Evolutionary conservation across 192 early-diverging fungal species (phyloP), one percentile per base, ranked within the genome.

Genomic region (Allomyces macrogynus): DNA sequence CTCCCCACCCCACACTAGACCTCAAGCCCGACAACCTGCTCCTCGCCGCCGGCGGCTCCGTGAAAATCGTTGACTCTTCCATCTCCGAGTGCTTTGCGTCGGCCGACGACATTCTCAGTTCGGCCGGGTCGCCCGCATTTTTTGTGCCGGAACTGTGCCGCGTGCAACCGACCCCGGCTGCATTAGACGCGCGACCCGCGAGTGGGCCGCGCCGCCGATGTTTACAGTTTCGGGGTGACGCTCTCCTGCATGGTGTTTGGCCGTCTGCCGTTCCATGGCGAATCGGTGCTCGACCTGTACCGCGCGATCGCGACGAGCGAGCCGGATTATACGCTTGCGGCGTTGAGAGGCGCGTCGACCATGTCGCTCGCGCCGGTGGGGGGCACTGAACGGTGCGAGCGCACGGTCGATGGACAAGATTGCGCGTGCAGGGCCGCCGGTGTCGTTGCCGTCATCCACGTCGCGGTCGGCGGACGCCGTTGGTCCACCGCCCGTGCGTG

Each of bases 1-100:
- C n/a, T n/a, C n/a, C n/a, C n/a, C n/a, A n/a, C n/a, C n/a, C n/a
- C n/a, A 8, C n/a, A 40, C 32, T n/a, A 40, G 94, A 97, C 69
- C 76, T 97, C 66, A 97, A 97, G 72, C 81, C 89, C 11, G 94
- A 97, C 68, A 97, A 97, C 73, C 77, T 94, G 24, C 75, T 93
- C 27, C 74, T 89, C 43, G 83, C 81, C 65, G 77, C 76, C 54
- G 65, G 81, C 20, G 76, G 74, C n/a, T 72, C 75, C 16, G 74
- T 87, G 67, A 94, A 92, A 76, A 75, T 95, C 23, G 86, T 84
- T 61, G 92, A 97, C 70, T 97, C 94, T 77, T 91, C 91, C 7
- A 68, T 90, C 10, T 76, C 86, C 10, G 80, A 84, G 62, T 78
- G 32, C 32, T 40, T 40, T 40, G 32, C 32, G 4, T 40, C 32